A percentile compares a stretch with the other conserved stretches of the same genome.
These are phyloP conservation scores for Wakefieldia striispora DNA, from an alignment of 768 basidiomycete species.

Conservation along the genomic window DNA sequence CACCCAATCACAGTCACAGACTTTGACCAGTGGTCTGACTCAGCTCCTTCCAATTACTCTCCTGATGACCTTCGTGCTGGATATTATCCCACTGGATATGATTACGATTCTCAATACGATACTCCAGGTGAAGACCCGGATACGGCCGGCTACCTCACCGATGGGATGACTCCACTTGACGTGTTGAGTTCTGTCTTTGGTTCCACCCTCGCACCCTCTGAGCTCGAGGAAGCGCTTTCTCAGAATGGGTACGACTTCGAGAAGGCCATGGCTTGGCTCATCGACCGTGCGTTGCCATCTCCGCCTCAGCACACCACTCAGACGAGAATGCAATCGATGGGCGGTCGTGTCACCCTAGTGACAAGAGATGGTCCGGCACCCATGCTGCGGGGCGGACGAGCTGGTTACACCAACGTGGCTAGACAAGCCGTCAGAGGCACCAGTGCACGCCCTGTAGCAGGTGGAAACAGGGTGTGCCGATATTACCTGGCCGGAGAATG, in stretches of 20 bases:
- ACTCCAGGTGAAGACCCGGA: constrained; percentile 45
- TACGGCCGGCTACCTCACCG: constrained; percentile 62
- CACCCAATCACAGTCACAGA: constrained; percentile 63
- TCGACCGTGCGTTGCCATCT: constrained; percentile 64
- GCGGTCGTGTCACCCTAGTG: constrained; percentile 65
- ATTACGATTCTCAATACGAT: constrained; percentile 34
- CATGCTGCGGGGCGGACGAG: constrained; percentile 42
- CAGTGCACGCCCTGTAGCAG: constrained; percentile 37
- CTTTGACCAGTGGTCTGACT: constrained; percentile 58
- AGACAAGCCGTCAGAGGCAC: constrained; percentile 25
- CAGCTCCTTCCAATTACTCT: constrained; percentile 51
- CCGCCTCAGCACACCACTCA: constrained; percentile 37
- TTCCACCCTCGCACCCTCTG: constrained; percentile 81
- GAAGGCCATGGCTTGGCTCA: constrained; percentile 89
- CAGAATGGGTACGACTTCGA: constrained; percentile 94
- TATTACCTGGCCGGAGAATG: constrained; percentile 98
- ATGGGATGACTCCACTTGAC: constrained; percentile 97
- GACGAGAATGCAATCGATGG: constrained; percentile 56
- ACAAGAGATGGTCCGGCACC: constrained; percentile 48
- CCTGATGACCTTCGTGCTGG: constrained; percentile 46
- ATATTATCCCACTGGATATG: constrained; percentile 28
- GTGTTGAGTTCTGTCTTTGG: constrained; percentile 94
- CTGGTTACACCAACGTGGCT: constrained; percentile 29
- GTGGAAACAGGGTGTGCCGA: constrained; percentile 78
- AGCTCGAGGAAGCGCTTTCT: constrained; percentile 90